Evolutionary conservation across 495 filamentous ascomycete species (phyloP).

Genomic region (Mycothermus thermophilus): DNA sequence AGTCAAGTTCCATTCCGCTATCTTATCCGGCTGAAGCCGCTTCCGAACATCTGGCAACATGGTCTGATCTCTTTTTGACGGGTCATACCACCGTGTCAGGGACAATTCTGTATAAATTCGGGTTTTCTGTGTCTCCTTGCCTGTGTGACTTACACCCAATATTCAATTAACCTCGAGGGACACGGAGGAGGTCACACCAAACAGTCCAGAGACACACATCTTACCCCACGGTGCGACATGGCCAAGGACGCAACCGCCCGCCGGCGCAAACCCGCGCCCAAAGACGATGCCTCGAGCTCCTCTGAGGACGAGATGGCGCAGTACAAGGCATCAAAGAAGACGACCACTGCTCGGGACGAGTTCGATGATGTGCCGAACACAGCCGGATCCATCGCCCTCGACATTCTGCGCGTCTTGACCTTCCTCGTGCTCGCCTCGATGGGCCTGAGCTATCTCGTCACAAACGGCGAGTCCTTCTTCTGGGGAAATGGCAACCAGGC

Average conservation of each 20-base stretch:
- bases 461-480: slow-evolving; percentile 47
- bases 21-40: slow-evolving; percentile 2
- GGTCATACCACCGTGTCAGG: no score
- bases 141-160: no score
- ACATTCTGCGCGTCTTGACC: slow-evolving; percentile 60
- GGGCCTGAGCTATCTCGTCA: slow-evolving; percentile 69
- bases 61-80: no score
- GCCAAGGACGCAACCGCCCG: slow-evolving; percentile 15
- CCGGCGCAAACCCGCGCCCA: slow-evolving; percentile 18
- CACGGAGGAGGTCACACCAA: no score
- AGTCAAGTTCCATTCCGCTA: slow-evolving; percentile 5
- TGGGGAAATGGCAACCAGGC: slow-evolving; percentile 46
- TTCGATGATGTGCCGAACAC: slow-evolving; percentile 26
- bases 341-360: slow-evolving; percentile 12
- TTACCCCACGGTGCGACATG: no score
- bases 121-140: not conserved
- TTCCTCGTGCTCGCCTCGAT: slow-evolving; percentile 55
- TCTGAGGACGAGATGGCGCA: not conserved
- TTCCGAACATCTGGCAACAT: slow-evolving; percentile 8
- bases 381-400: slow-evolving; percentile 40
- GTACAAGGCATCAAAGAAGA: slow-evolving; percentile 6
- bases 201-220: no score
- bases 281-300: not conserved
- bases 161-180: no score
- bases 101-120: no score